A percentile compares a stretch with the other conserved stretches of the same genome.
Conservation (phyloP, 371 early-diverging fungal genomes). For the Coemansia sp. region DNA sequence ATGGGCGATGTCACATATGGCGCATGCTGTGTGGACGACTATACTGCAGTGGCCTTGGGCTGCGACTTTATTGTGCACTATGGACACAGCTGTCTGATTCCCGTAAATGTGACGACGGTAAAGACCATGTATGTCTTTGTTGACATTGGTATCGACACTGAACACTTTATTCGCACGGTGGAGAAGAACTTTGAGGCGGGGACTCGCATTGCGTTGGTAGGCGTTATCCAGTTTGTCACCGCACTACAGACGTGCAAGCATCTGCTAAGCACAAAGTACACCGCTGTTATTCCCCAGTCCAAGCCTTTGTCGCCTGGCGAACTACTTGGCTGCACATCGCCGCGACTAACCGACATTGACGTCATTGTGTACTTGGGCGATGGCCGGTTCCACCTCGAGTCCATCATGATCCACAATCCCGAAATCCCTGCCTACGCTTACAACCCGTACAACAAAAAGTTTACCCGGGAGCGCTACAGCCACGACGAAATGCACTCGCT, state of each 20-base stretch:
- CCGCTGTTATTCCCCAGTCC: slow-evolving; percentile 81
- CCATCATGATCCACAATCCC: slow-evolving; percentile 99
- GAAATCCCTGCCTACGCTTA: slow-evolving; percentile 90
- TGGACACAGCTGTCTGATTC: slow-evolving; percentile 98
- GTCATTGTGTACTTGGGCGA: slow-evolving; percentile 85
- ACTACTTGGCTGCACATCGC: slow-evolving; percentile 99
- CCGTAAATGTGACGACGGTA: slow-evolving; percentile 91
- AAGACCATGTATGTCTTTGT: slow-evolving; percentile 99
- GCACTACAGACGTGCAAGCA: slow-evolving; percentile 72
- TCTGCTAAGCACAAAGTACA: slow-evolving; percentile 62
- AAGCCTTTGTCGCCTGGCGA: slow-evolving; percentile 98
- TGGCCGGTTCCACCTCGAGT: slow-evolving; percentile 99
- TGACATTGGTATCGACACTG: slow-evolving; percentile 95
- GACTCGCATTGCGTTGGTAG: slow-evolving; percentile 78
- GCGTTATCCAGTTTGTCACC: slow-evolving; percentile 97
- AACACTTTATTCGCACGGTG: slow-evolving; percentile 91
- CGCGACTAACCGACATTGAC: slow-evolving; percentile 74
- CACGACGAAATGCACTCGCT: slow-evolving; percentile 87
- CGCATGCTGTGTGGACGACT: slow-evolving; percentile 99
- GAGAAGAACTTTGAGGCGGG: slow-evolving; percentile 75
- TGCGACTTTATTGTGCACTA: slow-evolving; percentile 99
- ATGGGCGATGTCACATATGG: slow-evolving; percentile 99
- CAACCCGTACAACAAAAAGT: slow-evolving; percentile 93
- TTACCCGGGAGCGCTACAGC: slow-evolving; percentile 94
- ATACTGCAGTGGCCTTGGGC: slow-evolving; percentile 85